Conservation (phyloP, 2,329 filamentous ascomycete species). For the Orbilia brochopaga region DNA sequence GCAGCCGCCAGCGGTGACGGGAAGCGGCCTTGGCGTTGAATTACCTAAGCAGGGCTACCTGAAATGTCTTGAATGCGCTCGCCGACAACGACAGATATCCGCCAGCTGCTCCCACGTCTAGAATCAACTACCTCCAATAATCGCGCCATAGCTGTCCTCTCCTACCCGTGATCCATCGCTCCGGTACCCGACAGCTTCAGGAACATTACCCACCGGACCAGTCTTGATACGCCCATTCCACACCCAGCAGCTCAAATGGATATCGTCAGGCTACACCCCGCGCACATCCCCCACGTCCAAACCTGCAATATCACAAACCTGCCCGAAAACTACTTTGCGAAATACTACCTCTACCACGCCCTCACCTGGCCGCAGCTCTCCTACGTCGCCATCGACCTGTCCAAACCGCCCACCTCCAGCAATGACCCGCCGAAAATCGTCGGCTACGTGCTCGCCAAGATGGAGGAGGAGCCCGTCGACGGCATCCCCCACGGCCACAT, state of each 20-base stretch:
- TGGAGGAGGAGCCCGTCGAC: conserved; percentile 96
- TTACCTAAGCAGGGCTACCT: not conserved
- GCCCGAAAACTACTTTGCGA: conserved; percentile 99
- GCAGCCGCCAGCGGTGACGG: not conserved
- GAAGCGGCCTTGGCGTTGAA: not conserved
- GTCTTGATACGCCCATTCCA: not conserved
- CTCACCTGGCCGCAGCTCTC: conserved; percentile 97
- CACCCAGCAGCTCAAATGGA: conserved; percentile 70
- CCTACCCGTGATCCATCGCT: too few relatives aligned
- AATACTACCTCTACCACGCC: conserved; percentile 99
- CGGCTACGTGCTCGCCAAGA: conserved; percentile 98
- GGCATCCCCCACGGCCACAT: conserved; percentile 95
- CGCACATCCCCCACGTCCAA: conserved; percentile 89
- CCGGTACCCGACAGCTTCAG: too few relatives aligned
- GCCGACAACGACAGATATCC: not conserved
- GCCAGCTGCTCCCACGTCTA: too few relatives aligned
- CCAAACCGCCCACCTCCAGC: conserved; percentile 71
- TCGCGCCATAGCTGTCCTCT: too few relatives aligned
- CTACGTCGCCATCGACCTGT: conserved; percentile 93
- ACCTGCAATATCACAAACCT: conserved; percentile 99
- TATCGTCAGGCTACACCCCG: conserved; percentile 82
- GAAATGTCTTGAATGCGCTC: not conserved
- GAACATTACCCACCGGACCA: not conserved
- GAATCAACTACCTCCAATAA: too few relatives aligned
- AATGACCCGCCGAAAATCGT: conserved; percentile 97